Evolutionary conservation across 257 asterid species (phyloP).

Genomic region (Solanum bulbocastanum): DNA sequence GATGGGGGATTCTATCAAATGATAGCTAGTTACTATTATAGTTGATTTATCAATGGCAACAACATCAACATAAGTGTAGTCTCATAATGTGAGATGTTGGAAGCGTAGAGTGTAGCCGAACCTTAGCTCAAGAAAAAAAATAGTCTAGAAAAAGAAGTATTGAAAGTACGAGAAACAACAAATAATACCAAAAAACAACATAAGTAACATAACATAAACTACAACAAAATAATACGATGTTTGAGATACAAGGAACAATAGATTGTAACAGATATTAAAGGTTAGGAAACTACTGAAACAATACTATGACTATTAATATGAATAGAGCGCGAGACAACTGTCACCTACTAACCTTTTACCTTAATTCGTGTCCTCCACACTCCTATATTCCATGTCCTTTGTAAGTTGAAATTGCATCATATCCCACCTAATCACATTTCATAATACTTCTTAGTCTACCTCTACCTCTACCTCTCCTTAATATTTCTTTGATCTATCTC

Average conservation of each 20-base stretch:
- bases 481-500: background rate
- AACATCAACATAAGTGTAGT: background rate
- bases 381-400: background rate
- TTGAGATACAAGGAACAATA: background rate
- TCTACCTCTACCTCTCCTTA: no score
- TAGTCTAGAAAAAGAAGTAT: background rate
- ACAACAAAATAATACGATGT: background rate
- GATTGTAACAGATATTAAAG: background rate
- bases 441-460: background rate
- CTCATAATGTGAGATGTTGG: background rate
- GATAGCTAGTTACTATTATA: background rate
- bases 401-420: background rate
- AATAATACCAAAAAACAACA: background rate
- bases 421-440: background rate
- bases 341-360: background rate
- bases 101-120: background rate
- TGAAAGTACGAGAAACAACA: background rate
- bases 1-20: background rate
- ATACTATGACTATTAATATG: background rate
- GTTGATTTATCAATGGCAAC: background rate
- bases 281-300: background rate
- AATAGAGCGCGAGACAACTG: background rate
- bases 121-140: background rate
- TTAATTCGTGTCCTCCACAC: background rate
- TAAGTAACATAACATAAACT: background rate